phyloP scores from a whole-genome alignment of 2,329 filamentous ascomycete species.

The Colletotrichum sp. region DNA sequence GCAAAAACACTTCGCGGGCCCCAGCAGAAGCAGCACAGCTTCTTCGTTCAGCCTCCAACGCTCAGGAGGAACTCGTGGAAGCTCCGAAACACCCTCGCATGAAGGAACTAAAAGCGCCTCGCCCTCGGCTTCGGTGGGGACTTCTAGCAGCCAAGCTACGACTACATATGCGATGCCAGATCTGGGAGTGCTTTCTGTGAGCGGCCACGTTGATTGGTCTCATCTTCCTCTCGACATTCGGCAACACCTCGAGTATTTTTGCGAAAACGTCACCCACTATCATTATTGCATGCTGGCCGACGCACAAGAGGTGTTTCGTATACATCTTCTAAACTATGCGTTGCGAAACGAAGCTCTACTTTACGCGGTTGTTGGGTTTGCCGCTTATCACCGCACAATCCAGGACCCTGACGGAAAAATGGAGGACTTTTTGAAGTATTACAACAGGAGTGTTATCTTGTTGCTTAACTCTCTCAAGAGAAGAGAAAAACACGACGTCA shows the following conservation, averaged over 20 bases:
- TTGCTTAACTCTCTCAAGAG: conserved; percentile 74
- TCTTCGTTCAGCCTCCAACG: conserved; percentile 41
- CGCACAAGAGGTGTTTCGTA: conserved; percentile 73
- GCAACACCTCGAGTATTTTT: conserved; percentile 80
- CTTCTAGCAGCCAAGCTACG: conserved; percentile 38
- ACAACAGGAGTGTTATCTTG: conserved; percentile 83
- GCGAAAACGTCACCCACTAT: conserved; percentile 76
- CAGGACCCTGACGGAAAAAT: conserved; percentile 74
- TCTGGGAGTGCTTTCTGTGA: conserved; percentile 6
- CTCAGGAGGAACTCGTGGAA: conserved; percentile 40
- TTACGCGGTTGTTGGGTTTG: conserved; percentile 85
- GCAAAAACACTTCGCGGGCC: conserved; percentile 23
- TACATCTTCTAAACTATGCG: conserved; percentile 73
- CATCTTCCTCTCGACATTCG: conserved; percentile 72
- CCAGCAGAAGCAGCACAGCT: conserved; percentile 40
- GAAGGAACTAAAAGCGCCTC: conserved; percentile 57
- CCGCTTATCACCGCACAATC: conserved; percentile 84
- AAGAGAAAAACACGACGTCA: conserved; percentile 71
- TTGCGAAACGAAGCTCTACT: conserved; percentile 78
- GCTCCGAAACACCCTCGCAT: conserved; percentile 58
- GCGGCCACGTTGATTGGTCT: conserved; percentile 50
- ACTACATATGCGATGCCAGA: conserved; percentile 27
- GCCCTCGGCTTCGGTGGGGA: conserved; percentile 54
- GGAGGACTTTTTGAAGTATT: conserved; percentile 83
- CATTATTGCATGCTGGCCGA: conserved; percentile 83